Evolutionary conservation across 2,329 filamentous ascomycete species (phyloP), one percentile per base, ranked within the genome.

Genomic region (Neoscytalidium dimidiatum): DNA sequence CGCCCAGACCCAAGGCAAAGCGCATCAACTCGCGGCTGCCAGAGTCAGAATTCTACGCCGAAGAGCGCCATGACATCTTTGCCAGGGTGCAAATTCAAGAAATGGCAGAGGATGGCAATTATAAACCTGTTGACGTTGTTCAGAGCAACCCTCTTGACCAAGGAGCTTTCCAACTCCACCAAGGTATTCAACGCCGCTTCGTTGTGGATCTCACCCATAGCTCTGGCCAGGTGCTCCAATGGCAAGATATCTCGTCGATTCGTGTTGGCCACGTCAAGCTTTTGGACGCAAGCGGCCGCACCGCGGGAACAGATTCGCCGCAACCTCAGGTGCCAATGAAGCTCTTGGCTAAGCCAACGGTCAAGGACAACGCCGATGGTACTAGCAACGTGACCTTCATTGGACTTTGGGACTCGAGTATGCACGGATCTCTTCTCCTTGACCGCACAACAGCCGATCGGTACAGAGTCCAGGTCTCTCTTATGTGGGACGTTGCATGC

Each of bases 371-470:
- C 73, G 88, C 92, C 26, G 96, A 98, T 74, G 95, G 95, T 41
- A 97, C 94, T 0, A 90, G 89, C 38, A 93, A 90, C 74, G 89
- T 97, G 41, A 94, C 90, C 1, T 84, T 98, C 48, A 85, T 90
- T n/a, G 93, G 91, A 0, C 94, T 98, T 73, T 99, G 95, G 95
- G 95, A 99, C 75, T 97, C 94, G 0, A 96, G 93, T 72, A 84
- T 95, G 69, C 95, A 99, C 77, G 89, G 88, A 68, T 97, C 95
- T 5, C 82, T 96, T n/a, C 84, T 98, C 14, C 86, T 99, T n/a
- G 94, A 99, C 77, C 89, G 94, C 28, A 90, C 92, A 1, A 98
- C 95, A 1, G 87, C 92, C n/a, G 94, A 97, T 66, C 95, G 93
- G 74, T 94, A 95, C 76, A 90, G 91, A 48, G 91, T 99, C 21